Evolutionary conservation across 202 grass and related monocot genomes (phyloP).

Genomic region (Carex arenaria): DNA sequence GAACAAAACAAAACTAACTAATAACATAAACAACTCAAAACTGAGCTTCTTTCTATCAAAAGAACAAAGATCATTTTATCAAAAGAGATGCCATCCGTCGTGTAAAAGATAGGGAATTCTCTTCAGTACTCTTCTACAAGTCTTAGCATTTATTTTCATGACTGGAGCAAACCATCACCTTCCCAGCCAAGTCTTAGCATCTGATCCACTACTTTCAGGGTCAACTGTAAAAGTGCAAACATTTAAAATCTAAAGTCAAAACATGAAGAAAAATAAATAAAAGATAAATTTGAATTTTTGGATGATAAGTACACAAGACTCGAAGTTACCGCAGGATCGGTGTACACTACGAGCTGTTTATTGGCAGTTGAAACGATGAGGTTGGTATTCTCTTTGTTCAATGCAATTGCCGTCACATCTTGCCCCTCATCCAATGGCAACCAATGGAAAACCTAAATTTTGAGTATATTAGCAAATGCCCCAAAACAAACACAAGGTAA

Average conservation of each 20-base stretch:
- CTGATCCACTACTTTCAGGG: constrained; percentile 96
- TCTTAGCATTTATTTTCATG: too few species aligned
- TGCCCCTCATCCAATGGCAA: constrained; percentile 61
- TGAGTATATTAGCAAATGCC: constrained; percentile 18
- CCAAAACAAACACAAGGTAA: background rate
- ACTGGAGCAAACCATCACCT: constrained; percentile 90
- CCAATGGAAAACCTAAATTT: constrained; percentile 60
- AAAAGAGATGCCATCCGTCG: background rate
- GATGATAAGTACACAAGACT: background rate
- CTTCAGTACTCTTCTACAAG: background rate
- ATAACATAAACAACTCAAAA: constrained; percentile 24
- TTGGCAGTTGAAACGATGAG: constrained; percentile 91
- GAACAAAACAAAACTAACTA: background rate
- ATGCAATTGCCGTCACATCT: constrained; percentile 67
- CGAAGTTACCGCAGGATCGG: constrained; percentile 81
- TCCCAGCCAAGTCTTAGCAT: constrained; percentile 99
- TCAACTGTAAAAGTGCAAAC: constrained; percentile 64
- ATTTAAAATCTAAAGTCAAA: constrained; percentile 13
- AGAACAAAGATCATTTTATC: constrained; percentile 18
- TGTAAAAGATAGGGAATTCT: background rate
- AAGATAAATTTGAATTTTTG: background rate
- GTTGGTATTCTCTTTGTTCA: constrained; percentile 95
- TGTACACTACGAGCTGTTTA: constrained; percentile 81
- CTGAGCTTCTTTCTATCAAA: constrained; percentile 29
- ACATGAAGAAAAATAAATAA: background rate